Base-by-base conservation (phyloP, 2,329 filamentous ascomycete genomes). In the Alternaria arborescens region DNA sequence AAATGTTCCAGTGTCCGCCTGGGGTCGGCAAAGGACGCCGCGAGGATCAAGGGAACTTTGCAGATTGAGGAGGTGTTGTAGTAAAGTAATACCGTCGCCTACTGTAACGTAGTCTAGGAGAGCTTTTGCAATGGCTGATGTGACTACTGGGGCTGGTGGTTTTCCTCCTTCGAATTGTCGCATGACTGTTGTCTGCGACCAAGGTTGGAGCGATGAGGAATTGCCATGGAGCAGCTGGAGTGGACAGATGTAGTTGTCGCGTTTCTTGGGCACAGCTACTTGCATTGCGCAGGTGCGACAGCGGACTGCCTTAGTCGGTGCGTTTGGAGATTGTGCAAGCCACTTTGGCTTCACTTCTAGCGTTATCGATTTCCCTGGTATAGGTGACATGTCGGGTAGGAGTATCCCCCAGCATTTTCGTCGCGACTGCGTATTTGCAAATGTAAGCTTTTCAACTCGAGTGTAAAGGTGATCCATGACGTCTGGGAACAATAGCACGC, bases 331-430 rank as follows among this genome's bases (percentile, higher is more conserved):
- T 55, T 83, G 82, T 7, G 69, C 58, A 3, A 84, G 74, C 82
- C 82, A 84, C 57, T 84, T 84, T 0, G 82, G 81, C 60, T 84
- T 84, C 56, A 83, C 70, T 61, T 84, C 80, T 26, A 79, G 66
- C 2, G 73, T 77, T 48, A 74, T 60, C 3, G 71, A 68, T 28
- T 47, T 52, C 28, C 64, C 67, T 2, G 64, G 38, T 1, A 54
- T 40, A 11, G 74, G 67, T 5, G 71, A 72, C 72, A 78, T 75
- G 53, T 78, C 59, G 18, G 68, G 70, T 2, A 78, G 67, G 3
- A 77, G 63, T 12, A 78, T 71, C 10, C 72, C 75, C 47, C 60
- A 65, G 22, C 56, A 56, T 16, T 20, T 48, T 12, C 52, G 47
- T 36, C 48, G 47, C 34, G 55, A 30, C n/a, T 26, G 32, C 11